Base-by-base conservation (phyloP, 805 yeast genomes). In the Teunomyces tritomae region DNA sequence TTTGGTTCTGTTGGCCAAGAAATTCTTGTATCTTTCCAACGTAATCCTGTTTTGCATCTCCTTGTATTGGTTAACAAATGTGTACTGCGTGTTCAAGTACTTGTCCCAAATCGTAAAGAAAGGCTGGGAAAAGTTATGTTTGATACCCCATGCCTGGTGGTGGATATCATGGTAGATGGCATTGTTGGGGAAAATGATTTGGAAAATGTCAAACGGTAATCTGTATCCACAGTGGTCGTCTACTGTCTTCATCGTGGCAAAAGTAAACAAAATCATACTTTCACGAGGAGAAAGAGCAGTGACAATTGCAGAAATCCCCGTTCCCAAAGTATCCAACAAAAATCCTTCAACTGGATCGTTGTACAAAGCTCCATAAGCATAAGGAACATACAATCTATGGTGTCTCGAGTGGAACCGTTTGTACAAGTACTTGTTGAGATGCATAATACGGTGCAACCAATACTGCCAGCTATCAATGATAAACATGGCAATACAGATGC, bases 221-320 rank as follows among this genome's bases (percentile, higher is more conserved):
- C 91, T 83, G 67, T 92, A 94, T n/a, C 99, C 99, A 67, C 98
- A 94, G 69, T 94, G 99, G 66, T 94, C 99, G 65, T 94, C 98
- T 43, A 94, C 96, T 1, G 99, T 94, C 68, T 94, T 94, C 79
- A 94, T 68, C 1, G 99, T 94, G 11, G 97, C 88, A 64, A 94
- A 89, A 1, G 92, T 83, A 68, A 76, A 94, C 47, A 94, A 71
- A 9, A 86, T 55, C 17, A 87, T 71, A 44, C 85, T 73, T 68
- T 94, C 98, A 49, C 96, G 82, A 42, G 89, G 87, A 2, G 87
- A 71, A 52, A 94, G 72, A 2, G 77, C 74, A 1, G 87, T 78
- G 6, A 80, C 52, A 33, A 87, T 54, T 49, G 83, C 77, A 1
- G 96, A 92, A 32, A 92, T 55, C 33, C 96, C 98, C 0, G 97